Percentiles rank a stretch among this genome's conserved stretches.
phyloP scores from a whole-genome alignment of 1,284 basidiomycete species.

The Inonotus hispidus region DNA sequence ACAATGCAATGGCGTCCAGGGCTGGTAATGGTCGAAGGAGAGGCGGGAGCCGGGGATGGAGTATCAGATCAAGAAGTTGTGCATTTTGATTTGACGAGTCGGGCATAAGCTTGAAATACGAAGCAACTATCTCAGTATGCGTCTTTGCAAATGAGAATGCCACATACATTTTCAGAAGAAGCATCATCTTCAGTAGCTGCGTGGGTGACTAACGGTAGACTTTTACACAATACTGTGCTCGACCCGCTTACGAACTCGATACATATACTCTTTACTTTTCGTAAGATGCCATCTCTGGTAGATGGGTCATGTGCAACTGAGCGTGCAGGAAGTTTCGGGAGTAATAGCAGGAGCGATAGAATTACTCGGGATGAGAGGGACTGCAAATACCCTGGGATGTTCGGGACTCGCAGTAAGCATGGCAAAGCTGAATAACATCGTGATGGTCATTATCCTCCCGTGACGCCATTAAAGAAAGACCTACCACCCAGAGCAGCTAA shows the following conservation, averaged over 20 bases:
- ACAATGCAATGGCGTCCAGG: constrained; percentile 54
- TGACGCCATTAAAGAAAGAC: constrained; percentile 7
- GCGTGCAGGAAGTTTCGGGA: constrained; percentile 52
- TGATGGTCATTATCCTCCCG: constrained; percentile 7
- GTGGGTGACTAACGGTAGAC: constrained; percentile 29
- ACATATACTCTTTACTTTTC: constrained; percentile 42
- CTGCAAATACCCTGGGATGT: constrained; percentile 46
- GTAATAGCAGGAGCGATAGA: constrained; percentile 47
- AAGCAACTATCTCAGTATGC: not conserved
- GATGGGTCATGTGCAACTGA: constrained; percentile 48
- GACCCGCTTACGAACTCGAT: constrained; percentile 48
- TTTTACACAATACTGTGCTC: constrained; percentile 52
- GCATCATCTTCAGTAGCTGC: constrained; percentile 9
- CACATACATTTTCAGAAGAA: not conserved
- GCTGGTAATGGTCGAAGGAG: constrained; percentile 64
- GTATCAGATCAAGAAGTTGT: constrained; percentile 51
- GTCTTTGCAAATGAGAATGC: not conserved
- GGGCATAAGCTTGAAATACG: not conserved
- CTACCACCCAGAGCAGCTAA: constrained; percentile 61
- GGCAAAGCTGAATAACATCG: constrained; percentile 39
- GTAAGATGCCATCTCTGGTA: constrained; percentile 41
- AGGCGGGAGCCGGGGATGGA: constrained; percentile 75
- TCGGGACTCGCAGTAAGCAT: constrained; percentile 42
- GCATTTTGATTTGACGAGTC: not conserved
- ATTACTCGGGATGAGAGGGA: constrained; percentile 56